Percentiles rank a stretch among this genome's conserved stretches.
phyloP scores from a whole-genome alignment of 2,329 filamentous ascomycete species.

The Calonectria pteridis region DNA sequence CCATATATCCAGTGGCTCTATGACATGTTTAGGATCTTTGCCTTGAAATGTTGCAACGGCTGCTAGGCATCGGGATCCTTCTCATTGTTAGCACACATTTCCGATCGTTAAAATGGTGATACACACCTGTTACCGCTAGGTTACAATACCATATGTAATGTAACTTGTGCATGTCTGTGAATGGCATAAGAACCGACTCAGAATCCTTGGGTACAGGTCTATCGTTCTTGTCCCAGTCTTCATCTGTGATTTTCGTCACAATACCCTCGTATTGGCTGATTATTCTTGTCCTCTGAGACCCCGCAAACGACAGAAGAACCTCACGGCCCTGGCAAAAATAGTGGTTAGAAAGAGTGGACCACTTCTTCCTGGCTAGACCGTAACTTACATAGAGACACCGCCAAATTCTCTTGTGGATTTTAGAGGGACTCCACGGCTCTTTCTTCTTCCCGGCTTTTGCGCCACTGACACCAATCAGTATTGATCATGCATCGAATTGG shows the following conservation, averaged over 20 bases:
- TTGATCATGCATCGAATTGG: neutral
- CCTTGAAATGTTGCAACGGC: neutral
- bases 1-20: neutral
- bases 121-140: neutral
- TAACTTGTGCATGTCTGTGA: neutral
- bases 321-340: neutral
- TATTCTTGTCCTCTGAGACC: neutral
- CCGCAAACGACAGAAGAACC: neutral
- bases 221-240: neutral
- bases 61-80: neutral
- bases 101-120: neutral
- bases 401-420: neutral
- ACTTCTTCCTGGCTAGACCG: fast-evolving
- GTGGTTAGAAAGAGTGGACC: neutral
- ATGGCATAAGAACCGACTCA: neutral
- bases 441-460: neutral
- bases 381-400: neutral
- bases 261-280: neutral
- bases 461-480: neutral
- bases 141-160: neutral
- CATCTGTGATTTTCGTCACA: neutral
- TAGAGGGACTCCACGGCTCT: neutral
- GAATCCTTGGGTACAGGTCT: neutral
- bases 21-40: neutral
- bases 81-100: neutral